A percentile compares a stretch with the other conserved stretches of the same genome.
These are phyloP conservation scores for Apiospora rasikravindrae DNA, from an alignment of 2,329 filamentous ascomycete species.

Conservation along the genomic window DNA sequence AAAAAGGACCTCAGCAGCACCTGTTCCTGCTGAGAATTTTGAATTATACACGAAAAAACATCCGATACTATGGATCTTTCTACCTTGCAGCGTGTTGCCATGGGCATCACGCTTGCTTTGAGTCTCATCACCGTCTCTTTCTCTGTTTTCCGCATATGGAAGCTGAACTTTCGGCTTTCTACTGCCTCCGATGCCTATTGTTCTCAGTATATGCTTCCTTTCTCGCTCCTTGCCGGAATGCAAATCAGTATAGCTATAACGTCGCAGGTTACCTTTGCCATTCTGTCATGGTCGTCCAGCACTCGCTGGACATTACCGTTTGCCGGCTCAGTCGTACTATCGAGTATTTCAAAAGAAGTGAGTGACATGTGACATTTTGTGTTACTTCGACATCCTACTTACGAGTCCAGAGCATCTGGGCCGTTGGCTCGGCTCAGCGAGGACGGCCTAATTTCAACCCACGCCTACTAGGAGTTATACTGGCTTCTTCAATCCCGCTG, in stretches of 20 bases:
- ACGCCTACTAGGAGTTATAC: not conserved
- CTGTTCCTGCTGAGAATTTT: not conserved
- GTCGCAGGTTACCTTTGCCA: not conserved
- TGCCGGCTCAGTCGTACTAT: not conserved
- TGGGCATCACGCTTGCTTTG: not conserved
- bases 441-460: not conserved
- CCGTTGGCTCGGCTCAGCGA: not conserved
- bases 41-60: not conserved
- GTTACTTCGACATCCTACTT: not conserved
- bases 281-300: not conserved
- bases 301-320: not conserved
- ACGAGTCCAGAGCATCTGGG: not conserved
- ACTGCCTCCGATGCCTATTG: not conserved
- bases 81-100: not conserved
- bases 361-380: not conserved
- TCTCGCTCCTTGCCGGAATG: not conserved
- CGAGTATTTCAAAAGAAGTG: not conserved
- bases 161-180: not conserved
- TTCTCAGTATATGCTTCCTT: not conserved
- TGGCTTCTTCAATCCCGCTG: not conserved
- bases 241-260: not conserved
- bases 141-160: not conserved
- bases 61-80: not conserved
- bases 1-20: not conserved
- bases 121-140: not conserved